Percentiles rank a stretch among this genome's conserved stretches.
These are phyloP conservation scores for Coemansia erecta DNA, from an alignment of 192 early-diverging fungal genomes.

Conservation along the genomic window DNA sequence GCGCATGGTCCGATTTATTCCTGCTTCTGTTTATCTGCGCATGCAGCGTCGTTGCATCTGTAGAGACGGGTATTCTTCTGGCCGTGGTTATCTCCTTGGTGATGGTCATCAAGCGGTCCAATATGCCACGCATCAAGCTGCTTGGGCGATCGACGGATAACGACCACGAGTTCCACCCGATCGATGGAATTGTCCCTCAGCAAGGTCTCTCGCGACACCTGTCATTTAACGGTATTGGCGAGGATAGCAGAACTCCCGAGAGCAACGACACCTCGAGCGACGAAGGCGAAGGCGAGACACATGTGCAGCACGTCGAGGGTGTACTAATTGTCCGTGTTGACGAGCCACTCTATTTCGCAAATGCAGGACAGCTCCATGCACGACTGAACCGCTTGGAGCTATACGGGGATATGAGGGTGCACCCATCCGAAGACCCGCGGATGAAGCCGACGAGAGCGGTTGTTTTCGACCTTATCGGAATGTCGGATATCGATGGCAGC, in stretches of 20 bases:
- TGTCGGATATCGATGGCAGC: constrained; percentile 89
- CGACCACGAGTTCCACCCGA: constrained; percentile 71
- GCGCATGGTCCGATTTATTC: constrained; percentile 79
- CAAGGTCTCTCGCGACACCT: constrained; percentile 27
- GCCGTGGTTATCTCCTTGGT: constrained; percentile 85
- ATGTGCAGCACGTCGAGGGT: constrained; percentile 77
- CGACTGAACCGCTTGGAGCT: constrained; percentile 88
- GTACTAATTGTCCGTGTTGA: constrained; percentile 86
- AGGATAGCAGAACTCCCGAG: background rate
- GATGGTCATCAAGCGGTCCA: constrained; percentile 90
- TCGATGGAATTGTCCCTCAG: constrained; percentile 54
- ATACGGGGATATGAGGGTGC: constrained; percentile 91
- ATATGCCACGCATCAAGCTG: constrained; percentile 76
- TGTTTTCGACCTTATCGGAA: constrained; percentile 89
- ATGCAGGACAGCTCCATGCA: constrained; percentile 94
- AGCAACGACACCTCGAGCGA: constrained; percentile 19
- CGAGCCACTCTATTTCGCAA: constrained; percentile 96
- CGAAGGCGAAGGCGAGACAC: constrained; percentile 20
- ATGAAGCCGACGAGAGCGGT: constrained; percentile 71
- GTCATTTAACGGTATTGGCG: constrained; percentile 20
- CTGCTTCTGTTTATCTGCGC: constrained; percentile 85
- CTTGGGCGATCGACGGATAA: constrained; percentile 62
- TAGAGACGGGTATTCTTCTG: constrained; percentile 91
- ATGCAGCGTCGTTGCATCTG: constrained; percentile 83
- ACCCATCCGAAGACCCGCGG: constrained; percentile 89